phyloP scores from a whole-genome alignment of 305 asterid genomes.

The Ruellia speciosa region DNA sequence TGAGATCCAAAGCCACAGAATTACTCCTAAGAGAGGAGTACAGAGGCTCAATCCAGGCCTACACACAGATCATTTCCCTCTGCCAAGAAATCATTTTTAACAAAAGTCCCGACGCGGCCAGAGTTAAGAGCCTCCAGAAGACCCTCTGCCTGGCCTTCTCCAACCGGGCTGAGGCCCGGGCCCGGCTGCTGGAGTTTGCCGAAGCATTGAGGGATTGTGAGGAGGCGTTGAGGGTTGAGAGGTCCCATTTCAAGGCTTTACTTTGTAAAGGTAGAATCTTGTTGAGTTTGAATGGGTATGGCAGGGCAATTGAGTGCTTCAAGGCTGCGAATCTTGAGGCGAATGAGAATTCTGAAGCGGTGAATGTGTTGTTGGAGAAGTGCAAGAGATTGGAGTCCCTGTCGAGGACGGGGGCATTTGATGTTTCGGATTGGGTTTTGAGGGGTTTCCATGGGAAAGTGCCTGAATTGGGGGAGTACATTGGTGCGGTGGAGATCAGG shows the following conservation, averaged over 20 bases:
- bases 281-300: slow-evolving; percentile 40
- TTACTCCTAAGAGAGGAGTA: slow-evolving; percentile 69
- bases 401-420: slow-evolving; percentile 61
- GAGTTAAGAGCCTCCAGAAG: slow-evolving; percentile 31
- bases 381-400: slow-evolving; percentile 55
- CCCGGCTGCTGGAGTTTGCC: slow-evolving; percentile 32
- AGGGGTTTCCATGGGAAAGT: slow-evolving; percentile 43
- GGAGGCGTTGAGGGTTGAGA: slow-evolving; percentile 46
- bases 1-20: slow-evolving; percentile 79
- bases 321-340: slow-evolving; percentile 43
- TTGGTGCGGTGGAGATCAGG: slow-evolving; percentile 60
- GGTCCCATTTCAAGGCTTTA: slow-evolving; percentile 62
- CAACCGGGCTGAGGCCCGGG: slow-evolving; percentile 60
- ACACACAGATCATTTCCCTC: slow-evolving; percentile 53
- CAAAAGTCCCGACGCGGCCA: slow-evolving; percentile 27
- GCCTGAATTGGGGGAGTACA: slow-evolving; percentile 59
- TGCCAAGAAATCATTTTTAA: slow-evolving; percentile 35
- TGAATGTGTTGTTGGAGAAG: slow-evolving; percentile 40
- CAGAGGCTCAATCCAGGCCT: slow-evolving; percentile 39
- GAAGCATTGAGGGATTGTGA: slow-evolving; percentile 56
- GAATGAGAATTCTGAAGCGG: slow-evolving; percentile 33
- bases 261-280: slow-evolving; percentile 62
- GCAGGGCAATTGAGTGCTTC: slow-evolving; percentile 49
- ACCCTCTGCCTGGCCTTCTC: slow-evolving; percentile 64
- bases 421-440: slow-evolving; percentile 66